These are phyloP conservation scores for Annona squamosa DNA, from an alignment of 164 flowering plant species.

Conservation along the genomic window DNA sequence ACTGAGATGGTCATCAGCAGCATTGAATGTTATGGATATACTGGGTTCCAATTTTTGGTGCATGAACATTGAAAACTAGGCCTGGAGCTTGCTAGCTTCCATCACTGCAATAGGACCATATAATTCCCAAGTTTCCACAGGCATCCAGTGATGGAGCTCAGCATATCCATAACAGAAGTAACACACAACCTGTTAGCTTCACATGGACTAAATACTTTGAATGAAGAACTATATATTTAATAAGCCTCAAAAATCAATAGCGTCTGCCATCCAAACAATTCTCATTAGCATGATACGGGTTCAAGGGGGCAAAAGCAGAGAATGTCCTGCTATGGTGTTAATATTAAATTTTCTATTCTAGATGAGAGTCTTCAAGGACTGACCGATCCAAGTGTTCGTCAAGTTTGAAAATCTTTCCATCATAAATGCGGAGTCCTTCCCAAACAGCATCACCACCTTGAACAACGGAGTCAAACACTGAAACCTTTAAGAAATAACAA, in stretches of 20 bases:
- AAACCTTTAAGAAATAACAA: conserved; percentile 45
- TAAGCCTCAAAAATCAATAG: background rate
- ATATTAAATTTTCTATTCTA: background rate
- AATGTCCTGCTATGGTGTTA: background rate
- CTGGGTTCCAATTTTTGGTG: too few species aligned
- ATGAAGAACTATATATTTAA: background rate
- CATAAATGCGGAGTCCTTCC: conserved; percentile 93
- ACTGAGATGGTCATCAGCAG: too few species aligned
- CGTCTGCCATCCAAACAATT: background rate
- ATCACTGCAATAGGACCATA: background rate
- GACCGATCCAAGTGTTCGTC: conserved; percentile 91
- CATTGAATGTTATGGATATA: too few species aligned
- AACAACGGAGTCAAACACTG: conserved; percentile 90
- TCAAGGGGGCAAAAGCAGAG: background rate
- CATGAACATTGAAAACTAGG: background rate
- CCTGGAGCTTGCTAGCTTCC: background rate
- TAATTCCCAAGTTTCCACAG: background rate
- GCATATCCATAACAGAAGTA: background rate
- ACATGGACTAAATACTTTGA: background rate
- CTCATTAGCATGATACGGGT: background rate
- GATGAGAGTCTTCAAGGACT: conserved; percentile 12
- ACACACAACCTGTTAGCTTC: background rate
- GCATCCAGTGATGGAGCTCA: background rate
- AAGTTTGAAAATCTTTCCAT: conserved; percentile 80
- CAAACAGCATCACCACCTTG: conserved; percentile 99